Base-by-base conservation (phyloP, 176 grass and related monocot species). In the Zea luxurians region DNA sequence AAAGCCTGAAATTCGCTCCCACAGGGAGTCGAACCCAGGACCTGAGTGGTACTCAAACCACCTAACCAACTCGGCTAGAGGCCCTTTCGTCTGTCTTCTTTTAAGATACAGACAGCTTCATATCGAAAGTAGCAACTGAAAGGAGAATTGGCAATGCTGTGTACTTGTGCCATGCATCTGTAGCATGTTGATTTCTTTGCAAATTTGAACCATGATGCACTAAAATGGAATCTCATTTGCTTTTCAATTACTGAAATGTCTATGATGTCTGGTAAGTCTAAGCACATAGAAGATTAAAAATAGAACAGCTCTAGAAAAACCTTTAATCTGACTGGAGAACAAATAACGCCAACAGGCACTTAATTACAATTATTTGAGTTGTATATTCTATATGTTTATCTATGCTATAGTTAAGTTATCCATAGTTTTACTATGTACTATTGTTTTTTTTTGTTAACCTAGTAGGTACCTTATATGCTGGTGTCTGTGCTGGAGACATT, bases 201-300 rank as follows among this genome's bases (percentile, higher is more conserved):
- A 84, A 71, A 75, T 52, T 38, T 52, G 50, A 75, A 75, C 15
- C 2, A 63, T 70, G 48, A 69, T 70, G 18, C 45, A 53, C 62
- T 37, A 58, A 73, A 13, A 70, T 70, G n/a, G 10, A 35, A 40
- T 52, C 15, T 74, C 46, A 62, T 67, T 68, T 48, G 53, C 9
- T 68, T 75, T 75, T 38, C 60, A 75, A 45, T 79, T 46, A 53
- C 20, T 54, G 40, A 62, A 53, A 53, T 83, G 50, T 68, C 0
- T 35, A 52, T 27, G 55, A 6, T 45, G 52, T 78, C 35, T 75
- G 16, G 21, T 74, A 79, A 43, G 10, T 61, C 13, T 37, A 18
- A 71, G 17, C 16, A 70, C 10, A 50, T 60, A 69, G 42, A n/a
- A 70, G 43, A 73, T 47, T 47, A 6, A 40, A 18, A 37, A 16